These are phyloP conservation scores for Alectoria sarmentosa DNA, from an alignment of 495 filamentous ascomycete genomes.

Conservation along the genomic window DNA sequence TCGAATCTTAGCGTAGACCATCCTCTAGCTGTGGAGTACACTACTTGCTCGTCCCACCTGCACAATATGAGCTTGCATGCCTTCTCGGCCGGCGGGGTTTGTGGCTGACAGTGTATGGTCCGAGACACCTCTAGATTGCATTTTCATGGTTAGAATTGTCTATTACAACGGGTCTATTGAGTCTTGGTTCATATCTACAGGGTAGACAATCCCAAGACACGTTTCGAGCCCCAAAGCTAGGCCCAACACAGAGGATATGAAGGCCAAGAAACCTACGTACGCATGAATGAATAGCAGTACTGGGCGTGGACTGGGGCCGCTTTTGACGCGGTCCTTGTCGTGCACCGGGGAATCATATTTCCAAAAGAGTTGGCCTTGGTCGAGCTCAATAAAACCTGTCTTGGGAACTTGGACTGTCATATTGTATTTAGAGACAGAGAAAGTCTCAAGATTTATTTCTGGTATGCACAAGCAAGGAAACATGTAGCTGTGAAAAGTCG, in stretches of 20 bases:
- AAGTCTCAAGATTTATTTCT: too few species aligned
- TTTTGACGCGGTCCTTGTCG: background rate
- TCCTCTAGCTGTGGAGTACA: conserved; percentile 7
- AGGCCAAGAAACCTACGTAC: background rate
- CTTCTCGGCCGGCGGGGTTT: background rate
- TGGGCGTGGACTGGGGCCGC: background rate
- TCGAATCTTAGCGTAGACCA: conserved; percentile 9
- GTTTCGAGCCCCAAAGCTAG: background rate
- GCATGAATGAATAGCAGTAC: background rate
- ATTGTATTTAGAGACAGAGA: too few species aligned
- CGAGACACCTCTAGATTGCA: background rate
- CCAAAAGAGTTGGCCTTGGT: conserved; percentile 4
- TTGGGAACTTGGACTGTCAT: too few species aligned
- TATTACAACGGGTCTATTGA: background rate
- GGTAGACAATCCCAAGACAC: too few species aligned
- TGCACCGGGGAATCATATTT: background rate
- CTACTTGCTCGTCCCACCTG: conserved; percentile 10
- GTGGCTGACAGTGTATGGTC: conserved; percentile 6
- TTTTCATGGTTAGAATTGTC: too few species aligned
- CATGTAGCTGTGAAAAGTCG: too few species aligned
- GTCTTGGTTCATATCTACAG: background rate
- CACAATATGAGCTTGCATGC: background rate
- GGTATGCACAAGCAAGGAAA: too few species aligned
- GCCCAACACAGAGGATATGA: background rate
- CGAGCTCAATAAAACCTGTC: background rate